These are phyloP conservation scores for Camellia sinensis DNA, from an alignment of 148 eudicot genomes.

Conservation along the genomic window DNA sequence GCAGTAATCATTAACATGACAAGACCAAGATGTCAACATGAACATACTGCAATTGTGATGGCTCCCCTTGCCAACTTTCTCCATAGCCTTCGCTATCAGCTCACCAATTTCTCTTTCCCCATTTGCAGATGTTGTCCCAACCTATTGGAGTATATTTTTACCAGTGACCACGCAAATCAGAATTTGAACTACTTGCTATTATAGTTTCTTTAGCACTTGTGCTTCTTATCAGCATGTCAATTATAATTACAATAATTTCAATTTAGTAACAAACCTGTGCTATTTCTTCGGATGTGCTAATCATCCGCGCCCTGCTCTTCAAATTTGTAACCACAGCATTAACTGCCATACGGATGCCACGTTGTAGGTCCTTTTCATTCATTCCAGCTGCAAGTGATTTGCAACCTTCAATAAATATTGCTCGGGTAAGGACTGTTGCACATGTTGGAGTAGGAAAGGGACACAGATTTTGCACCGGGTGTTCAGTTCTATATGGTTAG, in stretches of 20 bases:
- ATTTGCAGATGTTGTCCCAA: slow-evolving; percentile 76
- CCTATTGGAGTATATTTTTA: slow-evolving; percentile 36
- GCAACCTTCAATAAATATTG: slow-evolving; percentile 54
- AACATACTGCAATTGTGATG: slow-evolving; percentile 64
- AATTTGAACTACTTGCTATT: neutral
- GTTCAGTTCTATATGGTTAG: neutral
- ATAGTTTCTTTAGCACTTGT: neutral
- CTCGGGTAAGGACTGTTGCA: slow-evolving; percentile 55
- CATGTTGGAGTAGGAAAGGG: too few relatives aligned
- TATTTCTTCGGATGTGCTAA: slow-evolving; percentile 92
- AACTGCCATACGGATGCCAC: slow-evolving; percentile 46
- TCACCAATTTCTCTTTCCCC: slow-evolving; percentile 78
- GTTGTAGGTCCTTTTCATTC: slow-evolving; percentile 52
- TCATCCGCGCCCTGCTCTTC: slow-evolving; percentile 86
- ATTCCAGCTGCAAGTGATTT: slow-evolving; percentile 58
- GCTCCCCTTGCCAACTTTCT: slow-evolving; percentile 79
- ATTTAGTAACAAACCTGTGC: slow-evolving; percentile 50
- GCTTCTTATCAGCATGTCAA: neutral
- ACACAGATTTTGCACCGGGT: too few relatives aligned
- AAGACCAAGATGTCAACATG: neutral
- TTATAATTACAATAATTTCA: neutral
- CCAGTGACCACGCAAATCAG: neutral
- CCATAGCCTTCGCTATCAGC: slow-evolving; percentile 82
- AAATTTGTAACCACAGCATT: slow-evolving; percentile 59
- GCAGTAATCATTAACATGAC: neutral